Evolutionary conservation across 768 basidiomycete genomes (phyloP).

Genomic region (Dacryopinax primogenitus): DNA sequence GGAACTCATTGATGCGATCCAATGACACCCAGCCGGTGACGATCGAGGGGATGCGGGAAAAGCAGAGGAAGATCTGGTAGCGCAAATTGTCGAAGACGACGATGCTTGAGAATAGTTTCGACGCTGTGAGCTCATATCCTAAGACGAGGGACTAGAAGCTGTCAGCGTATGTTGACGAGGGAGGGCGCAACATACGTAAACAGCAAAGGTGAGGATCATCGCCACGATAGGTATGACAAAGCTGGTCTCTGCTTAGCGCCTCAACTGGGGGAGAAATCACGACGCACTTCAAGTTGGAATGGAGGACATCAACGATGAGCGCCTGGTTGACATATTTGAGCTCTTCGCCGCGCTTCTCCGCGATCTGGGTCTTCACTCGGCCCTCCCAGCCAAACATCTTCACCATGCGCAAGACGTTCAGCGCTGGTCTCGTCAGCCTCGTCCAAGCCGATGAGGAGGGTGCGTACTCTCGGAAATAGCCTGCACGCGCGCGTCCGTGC

Average conservation of each 20-base stretch:
- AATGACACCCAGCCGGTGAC: conserved; percentile 47
- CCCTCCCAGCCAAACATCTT: neutral
- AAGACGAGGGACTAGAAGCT: conserved; percentile 26
- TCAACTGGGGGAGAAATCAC: neutral
- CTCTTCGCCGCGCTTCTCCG: neutral
- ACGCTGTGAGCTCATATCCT: conserved; percentile 30
- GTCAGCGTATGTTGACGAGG: neutral
- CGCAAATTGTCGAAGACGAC: conserved; percentile 52
- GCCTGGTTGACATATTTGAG: neutral
- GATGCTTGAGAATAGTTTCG: conserved; percentile 40
- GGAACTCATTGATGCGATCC: conserved; percentile 41
- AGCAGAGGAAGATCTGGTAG: conserved; percentile 33
- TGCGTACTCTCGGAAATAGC: neutral
- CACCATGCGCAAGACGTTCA: neutral
- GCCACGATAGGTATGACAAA: neutral
- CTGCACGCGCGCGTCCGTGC: neutral
- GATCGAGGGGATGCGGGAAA: conserved; percentile 14
- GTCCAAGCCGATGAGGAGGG: neutral
- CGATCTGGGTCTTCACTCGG: neutral
- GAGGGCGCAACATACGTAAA: neutral
- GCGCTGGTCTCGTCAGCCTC: neutral
- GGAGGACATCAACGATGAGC: neutral
- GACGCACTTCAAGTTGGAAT: neutral
- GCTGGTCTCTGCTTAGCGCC: too few species aligned
- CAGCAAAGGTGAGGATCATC: neutral